A percentile compares a stretch with the other conserved stretches of the same genome.
phyloP scores from a whole-genome alignment of 176 grass and related monocot species.

The Triticum dicoccoides region DNA sequence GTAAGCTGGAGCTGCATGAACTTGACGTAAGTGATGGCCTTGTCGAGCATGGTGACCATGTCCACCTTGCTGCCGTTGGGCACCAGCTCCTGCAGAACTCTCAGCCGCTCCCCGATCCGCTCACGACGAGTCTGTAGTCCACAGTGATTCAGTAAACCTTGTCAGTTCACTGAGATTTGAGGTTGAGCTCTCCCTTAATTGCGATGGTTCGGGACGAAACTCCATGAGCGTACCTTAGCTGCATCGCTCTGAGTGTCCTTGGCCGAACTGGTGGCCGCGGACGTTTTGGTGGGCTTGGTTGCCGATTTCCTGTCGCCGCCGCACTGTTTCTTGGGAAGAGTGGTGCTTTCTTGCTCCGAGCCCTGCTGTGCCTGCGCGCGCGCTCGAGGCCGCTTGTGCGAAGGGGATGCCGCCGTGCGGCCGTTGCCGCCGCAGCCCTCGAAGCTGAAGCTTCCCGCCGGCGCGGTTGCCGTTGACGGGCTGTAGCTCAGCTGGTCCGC shows the following conservation, averaged over 20 bases:
- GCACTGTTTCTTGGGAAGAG: not conserved
- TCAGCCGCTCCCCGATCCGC: conserved; percentile 65
- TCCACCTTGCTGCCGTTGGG: conserved; percentile 63
- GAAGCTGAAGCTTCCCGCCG: not conserved
- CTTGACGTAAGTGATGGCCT: conserved; percentile 73
- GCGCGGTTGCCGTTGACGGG: not conserved
- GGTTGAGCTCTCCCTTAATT: not conserved
- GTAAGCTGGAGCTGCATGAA: conserved; percentile 80
- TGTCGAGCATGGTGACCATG: conserved; percentile 72
- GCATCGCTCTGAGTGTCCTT: not conserved
- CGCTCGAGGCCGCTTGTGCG: not conserved
- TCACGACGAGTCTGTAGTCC: conserved; percentile 47
- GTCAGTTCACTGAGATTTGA: not conserved
- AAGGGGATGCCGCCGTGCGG: not conserved
- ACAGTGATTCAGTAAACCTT: not conserved
- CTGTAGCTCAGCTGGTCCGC: not conserved
- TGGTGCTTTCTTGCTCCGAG: not conserved
- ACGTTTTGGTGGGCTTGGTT: not conserved
- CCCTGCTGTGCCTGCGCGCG: not conserved
- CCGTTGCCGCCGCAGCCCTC: too few species aligned
- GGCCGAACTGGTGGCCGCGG: not conserved
- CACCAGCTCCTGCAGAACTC: conserved; percentile 66
- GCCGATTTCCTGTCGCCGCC: not conserved
- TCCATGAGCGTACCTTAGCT: conserved; percentile 9
- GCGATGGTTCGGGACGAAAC: not conserved